Base-by-base conservation (phyloP, 2,329 filamentous ascomycete species). In the Simplicillium aogashimaense region DNA sequence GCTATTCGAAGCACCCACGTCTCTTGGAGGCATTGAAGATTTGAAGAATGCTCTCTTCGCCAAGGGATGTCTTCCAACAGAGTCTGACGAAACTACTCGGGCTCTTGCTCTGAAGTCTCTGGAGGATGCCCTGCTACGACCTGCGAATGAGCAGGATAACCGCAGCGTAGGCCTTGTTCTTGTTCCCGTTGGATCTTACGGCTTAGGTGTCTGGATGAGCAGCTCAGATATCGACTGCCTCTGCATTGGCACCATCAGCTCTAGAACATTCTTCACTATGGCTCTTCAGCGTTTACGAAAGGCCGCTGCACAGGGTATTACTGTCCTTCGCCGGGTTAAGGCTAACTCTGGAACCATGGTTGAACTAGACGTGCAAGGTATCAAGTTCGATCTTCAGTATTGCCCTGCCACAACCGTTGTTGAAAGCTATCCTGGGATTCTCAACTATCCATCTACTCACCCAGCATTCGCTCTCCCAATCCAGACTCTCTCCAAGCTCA, bases 381-480 rank as follows among this genome's bases (percentile, higher is more conserved):
- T 83, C 48, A 76, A 67, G 45, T 65, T 81, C 49, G 76, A 83
- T 51, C 58, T 86, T 37, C 79, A 83, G 44, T 85, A 85, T 52
- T 83, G 78, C 46, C 68, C 76, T 6, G 74, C 79, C 2, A 60
- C 67, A 3, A 60, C 61, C 25, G 60, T 83, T 34, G 65, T 74
- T 3, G 67, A 78, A 16, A 64, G 62, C 17, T 76, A 67, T 64
- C 70, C 70, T 1, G 51, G 63, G 2, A 57, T 67, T 4, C 60
- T 74, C 47, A 60, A 59, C 13, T 53, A 74, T 2, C 67, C 74
- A 2, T 49, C 69, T 3, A 63, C 62, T 1, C 71, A 81, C 46
- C 61, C 70, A 0, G 55, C 72, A 9, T 81, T 79, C 55, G 59
- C 67, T 7, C 59, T 84, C 10, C 63, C 78, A 0, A 61, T 70